Conservation (phyloP, 768 basidiomycete genomes). For the Boletus tomentosulus region DNA sequence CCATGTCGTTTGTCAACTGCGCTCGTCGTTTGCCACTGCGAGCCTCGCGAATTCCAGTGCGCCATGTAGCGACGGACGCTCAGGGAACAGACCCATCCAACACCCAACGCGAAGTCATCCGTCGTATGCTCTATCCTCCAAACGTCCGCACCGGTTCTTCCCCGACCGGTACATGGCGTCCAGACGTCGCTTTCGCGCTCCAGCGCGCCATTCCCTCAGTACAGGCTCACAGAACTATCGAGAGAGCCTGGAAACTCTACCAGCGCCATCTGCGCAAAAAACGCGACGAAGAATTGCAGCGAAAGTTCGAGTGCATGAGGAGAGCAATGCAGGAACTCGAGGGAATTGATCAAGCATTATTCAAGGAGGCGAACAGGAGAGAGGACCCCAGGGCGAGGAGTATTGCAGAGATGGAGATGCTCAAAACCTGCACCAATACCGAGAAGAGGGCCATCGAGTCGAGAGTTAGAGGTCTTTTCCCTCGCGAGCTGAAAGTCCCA, state of each 20-base stretch:
- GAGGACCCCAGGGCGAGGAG: conserved; percentile 71
- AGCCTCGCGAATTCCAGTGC: conserved; percentile 33
- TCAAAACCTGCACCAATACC: conserved; percentile 58
- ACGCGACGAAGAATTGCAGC: conserved; percentile 61
- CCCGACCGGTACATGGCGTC: conserved; percentile 82
- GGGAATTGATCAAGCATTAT: conserved; percentile 46
- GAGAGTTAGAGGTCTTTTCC: conserved; percentile 76
- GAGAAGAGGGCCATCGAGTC: conserved; percentile 74
- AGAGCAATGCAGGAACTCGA: conserved; percentile 81
- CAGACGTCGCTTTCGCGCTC: conserved; percentile 71
- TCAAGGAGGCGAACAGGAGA: conserved; percentile 66
- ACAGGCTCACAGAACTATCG: conserved; percentile 90
- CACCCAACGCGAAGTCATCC: conserved; percentile 68
- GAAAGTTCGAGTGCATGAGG: conserved; percentile 81
- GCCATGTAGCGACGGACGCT: conserved; percentile 37
- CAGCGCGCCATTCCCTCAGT: conserved; percentile 82
- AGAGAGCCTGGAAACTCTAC: conserved; percentile 85
- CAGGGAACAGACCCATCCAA: conserved; percentile 37
- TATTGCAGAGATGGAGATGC: conserved; percentile 49
- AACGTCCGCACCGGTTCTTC: conserved; percentile 66
- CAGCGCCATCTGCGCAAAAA: conserved; percentile 68
- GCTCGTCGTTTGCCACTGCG: conserved; percentile 34
- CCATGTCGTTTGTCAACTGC: conserved; percentile 41
- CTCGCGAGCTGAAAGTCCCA: conserved; percentile 81
- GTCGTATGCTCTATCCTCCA: conserved; percentile 75